Percentiles rank a stretch among this genome's conserved stretches.
Evolutionary conservation across 2,329 filamentous ascomycete genomes (phyloP).

Genomic region (Fusarium anthophilum): DNA sequence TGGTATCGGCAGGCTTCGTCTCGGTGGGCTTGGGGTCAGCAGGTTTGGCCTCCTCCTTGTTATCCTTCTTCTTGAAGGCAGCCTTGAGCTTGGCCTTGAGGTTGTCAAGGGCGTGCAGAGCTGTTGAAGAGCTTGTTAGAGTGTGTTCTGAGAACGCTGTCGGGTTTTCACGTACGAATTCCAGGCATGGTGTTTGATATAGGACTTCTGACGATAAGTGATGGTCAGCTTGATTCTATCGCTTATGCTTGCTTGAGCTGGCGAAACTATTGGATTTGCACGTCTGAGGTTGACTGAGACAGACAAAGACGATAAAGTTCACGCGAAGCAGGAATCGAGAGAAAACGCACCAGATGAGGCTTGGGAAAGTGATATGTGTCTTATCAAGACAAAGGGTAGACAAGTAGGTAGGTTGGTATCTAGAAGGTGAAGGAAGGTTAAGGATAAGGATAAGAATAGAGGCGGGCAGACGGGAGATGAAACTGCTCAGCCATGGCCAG

Average conservation of each 20-base stretch:
- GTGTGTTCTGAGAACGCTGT: background rate
- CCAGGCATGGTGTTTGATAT: slow-evolving; percentile 57
- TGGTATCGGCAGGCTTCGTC: slow-evolving; percentile 24
- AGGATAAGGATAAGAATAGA: slow-evolving; percentile 11
- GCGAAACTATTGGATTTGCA: background rate
- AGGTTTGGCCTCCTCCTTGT: slow-evolving; percentile 46
- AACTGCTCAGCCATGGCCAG: slow-evolving; percentile 19
- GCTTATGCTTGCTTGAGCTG: background rate
- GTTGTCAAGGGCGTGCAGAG: slow-evolving; percentile 62
- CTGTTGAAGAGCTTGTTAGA: slow-evolving; percentile 49
- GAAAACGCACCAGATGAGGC: slow-evolving; percentile 15
- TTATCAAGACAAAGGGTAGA: slow-evolving; percentile 1
- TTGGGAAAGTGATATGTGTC: background rate
- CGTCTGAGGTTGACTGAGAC: background rate
- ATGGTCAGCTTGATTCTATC: slow-evolving; percentile 21
- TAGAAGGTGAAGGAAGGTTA: slow-evolving; percentile 2
- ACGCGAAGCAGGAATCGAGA: background rate
- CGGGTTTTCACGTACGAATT: slow-evolving; percentile 57
- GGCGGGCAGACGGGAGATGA: slow-evolving; percentile 23
- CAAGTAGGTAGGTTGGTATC: background rate
- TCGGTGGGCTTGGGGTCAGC: slow-evolving; percentile 35
- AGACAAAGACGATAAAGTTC: background rate
- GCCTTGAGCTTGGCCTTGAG: slow-evolving; percentile 65
- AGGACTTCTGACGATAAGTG: slow-evolving; percentile 1
- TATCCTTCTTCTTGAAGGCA: slow-evolving; percentile 60